Base-by-base conservation (phyloP, 2,329 filamentous ascomycete genomes). In the Ascochyta viciae-villosae region DNA sequence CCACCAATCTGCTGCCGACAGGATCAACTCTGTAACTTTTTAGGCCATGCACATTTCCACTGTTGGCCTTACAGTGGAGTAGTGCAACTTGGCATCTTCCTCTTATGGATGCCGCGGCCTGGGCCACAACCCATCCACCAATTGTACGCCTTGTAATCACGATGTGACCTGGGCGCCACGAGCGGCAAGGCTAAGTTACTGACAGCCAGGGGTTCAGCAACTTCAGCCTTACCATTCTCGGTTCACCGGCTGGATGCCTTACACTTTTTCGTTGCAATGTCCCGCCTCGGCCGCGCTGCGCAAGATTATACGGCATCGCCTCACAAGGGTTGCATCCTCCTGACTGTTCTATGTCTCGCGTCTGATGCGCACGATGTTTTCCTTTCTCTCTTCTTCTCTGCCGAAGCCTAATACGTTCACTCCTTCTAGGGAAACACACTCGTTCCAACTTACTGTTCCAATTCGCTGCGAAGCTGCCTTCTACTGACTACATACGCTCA, bases 171-270 rank as follows among this genome's bases (percentile, higher is more conserved):
- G 29, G 35, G 40, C 35, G 31, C 22, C 29, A 35, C 29, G n/a
- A 24, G 23, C 46, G 43, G 42, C 47, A 42, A 56, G 42, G 52
- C 46, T 39, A 43, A 24, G 15, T 26, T 49, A 34, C 45, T 47
- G 29, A 47, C 42, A 43, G 4, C 29, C 41, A 56, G 29, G 33
- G 53, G 37, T 3, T 47, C 31, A n/a, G 13, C 31, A 22, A 35
- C 37, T 40, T 42, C 23, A 50, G 47, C 37, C 23, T 50, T 55
- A 37, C 35, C 35, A 26, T 26, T 46, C 42, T 39, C 13, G 39
- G 53, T 12, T 47, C 29, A 51, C 53, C 33, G 46, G 38, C 49
- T 31, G 42, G 42, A 41, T 41, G 53, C 53, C 47, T 56, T 42
- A 47, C 53, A 56, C 29, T 26, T 33, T 37, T 41, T 38, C n/a